Percentiles rank a stretch among this genome's conserved stretches.
phyloP scores from a whole-genome alignment of 2,329 filamentous ascomycete species.

The Paraphoma sp. region DNA sequence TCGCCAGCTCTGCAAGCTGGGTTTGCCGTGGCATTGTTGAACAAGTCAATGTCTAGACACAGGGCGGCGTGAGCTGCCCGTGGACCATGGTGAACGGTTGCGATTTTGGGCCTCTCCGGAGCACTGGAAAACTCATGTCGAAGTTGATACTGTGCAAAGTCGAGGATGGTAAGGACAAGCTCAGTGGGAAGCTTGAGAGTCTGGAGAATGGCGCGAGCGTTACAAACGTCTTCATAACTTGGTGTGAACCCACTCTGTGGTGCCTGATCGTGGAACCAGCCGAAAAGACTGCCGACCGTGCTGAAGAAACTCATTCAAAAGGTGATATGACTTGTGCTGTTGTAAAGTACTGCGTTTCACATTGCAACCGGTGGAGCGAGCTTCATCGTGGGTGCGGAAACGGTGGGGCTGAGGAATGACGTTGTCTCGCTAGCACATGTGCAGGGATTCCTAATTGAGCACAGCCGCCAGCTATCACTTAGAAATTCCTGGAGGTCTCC shows the following conservation, averaged over 20 bases:
- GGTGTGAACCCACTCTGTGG: slow-evolving; percentile 5
- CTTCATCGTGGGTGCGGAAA: no score
- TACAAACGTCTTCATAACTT: slow-evolving; percentile 32
- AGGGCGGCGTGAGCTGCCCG: slow-evolving; percentile 7
- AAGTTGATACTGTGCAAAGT: slow-evolving; percentile 36
- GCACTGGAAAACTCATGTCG: slow-evolving; percentile 5
- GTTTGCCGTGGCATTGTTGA: slow-evolving; percentile 10
- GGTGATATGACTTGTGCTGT: not conserved
- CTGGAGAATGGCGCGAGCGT: slow-evolving; percentile 29
- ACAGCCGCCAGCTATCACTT: no score
- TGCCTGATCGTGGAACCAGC: slow-evolving; percentile 1
- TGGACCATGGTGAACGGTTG: not conserved
- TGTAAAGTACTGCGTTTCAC: not conserved
- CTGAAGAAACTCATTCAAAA: slow-evolving; percentile 6
- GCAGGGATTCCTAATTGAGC: no score
- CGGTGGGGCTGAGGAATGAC: no score
- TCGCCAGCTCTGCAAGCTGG: slow-evolving; percentile 13
- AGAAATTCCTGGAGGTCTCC: no score
- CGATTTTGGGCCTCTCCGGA: not conserved
- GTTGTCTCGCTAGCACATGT: no score
- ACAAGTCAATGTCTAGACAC: slow-evolving; percentile 23
- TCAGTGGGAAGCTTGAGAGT: slow-evolving; percentile 35
- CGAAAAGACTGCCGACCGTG: slow-evolving; percentile 1
- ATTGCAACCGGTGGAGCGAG: not conserved
- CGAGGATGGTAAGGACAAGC: slow-evolving; percentile 36